Conservation (phyloP, 768 basidiomycete genomes). For the Rhizopogon salebrosus region DNA sequence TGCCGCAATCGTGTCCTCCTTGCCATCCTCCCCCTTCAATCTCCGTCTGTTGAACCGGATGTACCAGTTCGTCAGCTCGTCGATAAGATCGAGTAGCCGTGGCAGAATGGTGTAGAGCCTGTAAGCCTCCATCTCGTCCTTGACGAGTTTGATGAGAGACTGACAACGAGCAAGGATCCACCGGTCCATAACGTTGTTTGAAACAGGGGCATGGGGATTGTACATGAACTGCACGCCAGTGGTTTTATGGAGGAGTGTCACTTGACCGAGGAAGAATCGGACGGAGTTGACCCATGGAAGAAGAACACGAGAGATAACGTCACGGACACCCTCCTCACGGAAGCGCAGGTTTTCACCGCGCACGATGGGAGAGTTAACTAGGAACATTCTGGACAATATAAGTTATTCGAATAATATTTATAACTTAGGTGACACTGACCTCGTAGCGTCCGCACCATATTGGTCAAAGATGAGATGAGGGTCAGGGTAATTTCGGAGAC, state of each 20-base stretch:
- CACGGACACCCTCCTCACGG: constrained; percentile 96
- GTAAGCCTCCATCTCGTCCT: constrained; percentile 95
- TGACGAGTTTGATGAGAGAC: constrained; percentile 87
- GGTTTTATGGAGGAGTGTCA: constrained; percentile 78
- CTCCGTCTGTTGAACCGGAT: constrained; percentile 97
- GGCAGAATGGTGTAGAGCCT: constrained; percentile 96
- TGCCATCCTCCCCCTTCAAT: constrained; percentile 91
- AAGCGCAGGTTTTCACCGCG: constrained; percentile 97
- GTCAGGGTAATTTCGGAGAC: constrained; percentile 93
- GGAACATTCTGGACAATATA: constrained; percentile 71
- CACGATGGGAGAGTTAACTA: constrained; percentile 98
- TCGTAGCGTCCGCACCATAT: constrained; percentile 93
- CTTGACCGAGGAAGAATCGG: constrained; percentile 98
- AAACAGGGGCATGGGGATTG: constrained; percentile 77
- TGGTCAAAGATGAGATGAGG: constrained; percentile 85
- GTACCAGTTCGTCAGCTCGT: constrained; percentile 99
- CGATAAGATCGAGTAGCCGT: constrained; percentile 85
- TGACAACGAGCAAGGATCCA: constrained; percentile 99
- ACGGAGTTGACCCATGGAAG: constrained; percentile 98
- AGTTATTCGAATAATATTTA: background rate
- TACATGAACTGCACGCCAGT: constrained; percentile 77
- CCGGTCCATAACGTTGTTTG: constrained; percentile 94
- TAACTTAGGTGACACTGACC: constrained; percentile 36
- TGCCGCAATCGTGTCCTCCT: constrained; percentile 80
- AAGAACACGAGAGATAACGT: constrained; percentile 93